A percentile compares a stretch with the other conserved stretches of the same genome.
These are phyloP conservation scores for Ceratocystis colombiana DNA, from an alignment of 2,329 filamentous ascomycete species.

Conservation along the genomic window DNA sequence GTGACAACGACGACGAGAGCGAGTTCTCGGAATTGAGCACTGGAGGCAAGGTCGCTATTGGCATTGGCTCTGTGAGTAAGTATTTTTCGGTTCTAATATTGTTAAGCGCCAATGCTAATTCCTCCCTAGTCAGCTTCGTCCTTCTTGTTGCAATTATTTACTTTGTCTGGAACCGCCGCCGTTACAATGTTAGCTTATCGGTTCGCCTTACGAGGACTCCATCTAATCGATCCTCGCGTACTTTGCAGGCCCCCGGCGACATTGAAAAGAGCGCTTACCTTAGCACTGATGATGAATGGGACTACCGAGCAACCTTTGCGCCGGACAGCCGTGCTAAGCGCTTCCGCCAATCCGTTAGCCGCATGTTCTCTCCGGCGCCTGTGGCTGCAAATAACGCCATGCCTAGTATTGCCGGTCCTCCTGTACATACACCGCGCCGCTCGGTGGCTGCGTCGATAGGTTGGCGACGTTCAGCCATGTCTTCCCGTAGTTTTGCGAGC, in stretches of 20 bases:
- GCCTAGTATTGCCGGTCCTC: neutral
- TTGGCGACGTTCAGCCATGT: constrained; percentile 15
- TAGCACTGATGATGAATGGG: constrained; percentile 14
- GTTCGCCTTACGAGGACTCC: neutral
- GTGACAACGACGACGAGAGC: no score
- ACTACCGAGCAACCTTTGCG: constrained; percentile 23
- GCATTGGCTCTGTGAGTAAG: constrained; percentile 17
- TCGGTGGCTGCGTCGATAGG: constrained; percentile 15
- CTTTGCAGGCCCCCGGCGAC: neutral
- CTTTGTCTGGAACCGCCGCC: constrained; percentile 13
- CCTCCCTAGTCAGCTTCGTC: constrained; percentile 1
- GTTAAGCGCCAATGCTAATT: constrained; percentile 7
- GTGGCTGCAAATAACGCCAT: neutral
- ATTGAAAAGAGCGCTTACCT: constrained; percentile 18
- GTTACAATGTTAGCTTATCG: neutral
- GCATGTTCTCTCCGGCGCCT: constrained; percentile 9
- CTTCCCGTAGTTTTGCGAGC: neutral
- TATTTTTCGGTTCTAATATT: neutral
- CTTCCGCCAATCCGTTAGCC: constrained; percentile 19
- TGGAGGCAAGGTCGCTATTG: constrained; percentile 16
- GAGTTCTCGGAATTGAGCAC: neutral
- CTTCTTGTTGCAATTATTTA: constrained; percentile 8
- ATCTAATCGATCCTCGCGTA: neutral
- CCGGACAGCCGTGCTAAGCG: constrained; percentile 2
- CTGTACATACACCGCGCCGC: neutral